Base-by-base conservation (phyloP, 2,329 filamentous ascomycete genomes). In the Diaporthe helianthi region DNA sequence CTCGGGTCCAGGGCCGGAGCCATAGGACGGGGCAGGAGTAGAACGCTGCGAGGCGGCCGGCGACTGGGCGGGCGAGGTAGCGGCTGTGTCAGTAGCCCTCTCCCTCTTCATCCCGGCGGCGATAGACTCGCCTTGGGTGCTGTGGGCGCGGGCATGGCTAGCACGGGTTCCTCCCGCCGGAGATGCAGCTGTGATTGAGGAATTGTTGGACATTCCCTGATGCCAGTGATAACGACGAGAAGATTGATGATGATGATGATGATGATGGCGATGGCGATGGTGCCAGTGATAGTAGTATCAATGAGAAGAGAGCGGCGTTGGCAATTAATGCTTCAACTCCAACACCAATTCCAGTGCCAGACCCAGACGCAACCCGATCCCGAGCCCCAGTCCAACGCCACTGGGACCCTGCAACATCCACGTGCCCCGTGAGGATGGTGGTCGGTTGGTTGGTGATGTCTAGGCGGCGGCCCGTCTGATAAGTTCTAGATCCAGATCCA, bases 141-240 rank as follows among this genome's bases (percentile, higher is more conserved):
- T 67, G 44, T 67, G 49, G n/a, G 52, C 65, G n/a, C 65, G 65
- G 52, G 52, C 65, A 67, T 58, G 65, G 65, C 65, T 67, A 58
- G 29, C 58, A 46, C 65, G 65, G 31, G 65, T 67, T 10, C 65
- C 65, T 26, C 41, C 52, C 63, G 60, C 61, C 17, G 69, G 53
- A 47, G 69, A 69, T 46, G 67, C 61, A 47, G 69, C 69, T 24
- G 67, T 67, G 51, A 70, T 70, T 36, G 69, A 70, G 13, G 67
- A 54, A 29, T 55, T 63, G 47, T 49, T 67, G 41, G 69, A 58
- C 69, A 71, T 71, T 44, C 51, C 52, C 58, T 63, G 41, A 33
- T 33, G 38, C 22, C 13, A 29, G 17, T 15, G 58, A 6, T 15
- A 19, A n/a, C 8, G 44, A 49, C n/a, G 19, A 44, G 36, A 29